Conservation (phyloP, 1,284 basidiomycete species). For the Ustanciosporium gigantosporum region DNA sequence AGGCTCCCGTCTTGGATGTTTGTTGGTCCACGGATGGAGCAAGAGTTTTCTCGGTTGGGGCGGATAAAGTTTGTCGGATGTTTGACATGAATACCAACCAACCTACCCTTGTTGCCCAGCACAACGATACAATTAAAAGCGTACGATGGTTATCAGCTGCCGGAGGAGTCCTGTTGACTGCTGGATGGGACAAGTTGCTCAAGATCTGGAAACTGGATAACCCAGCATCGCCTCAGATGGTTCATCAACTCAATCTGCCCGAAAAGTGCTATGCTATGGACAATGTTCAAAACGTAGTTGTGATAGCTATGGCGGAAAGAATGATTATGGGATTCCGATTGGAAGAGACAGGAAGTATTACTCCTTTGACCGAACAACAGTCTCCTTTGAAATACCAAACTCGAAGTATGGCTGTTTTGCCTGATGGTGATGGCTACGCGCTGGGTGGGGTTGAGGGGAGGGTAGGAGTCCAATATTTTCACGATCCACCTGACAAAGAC, state of each 20-base stretch:
- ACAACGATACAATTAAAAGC: conserved; percentile 78
- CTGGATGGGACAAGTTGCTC: conserved; percentile 88
- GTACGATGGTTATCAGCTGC: conserved; percentile 75
- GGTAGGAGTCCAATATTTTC: conserved; percentile 87
- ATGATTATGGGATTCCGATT: conserved; percentile 84
- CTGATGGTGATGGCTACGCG: conserved; percentile 64
- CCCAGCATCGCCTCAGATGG: conserved; percentile 38
- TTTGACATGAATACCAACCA: conserved; percentile 76
- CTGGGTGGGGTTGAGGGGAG: conserved; percentile 93
- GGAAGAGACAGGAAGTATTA: conserved; percentile 66
- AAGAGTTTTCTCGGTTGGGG: conserved; percentile 81
- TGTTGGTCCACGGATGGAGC: conserved; percentile 83
- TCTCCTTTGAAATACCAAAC: conserved; percentile 81
- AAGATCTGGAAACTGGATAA: conserved; percentile 64
- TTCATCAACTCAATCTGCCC: conserved; percentile 67
- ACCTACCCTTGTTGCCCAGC: conserved; percentile 72
- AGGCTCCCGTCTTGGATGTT: conserved; percentile 78
- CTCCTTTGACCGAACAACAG: conserved; percentile 41
- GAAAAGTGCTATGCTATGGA: conserved; percentile 87
- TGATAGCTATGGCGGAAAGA: conserved; percentile 86
- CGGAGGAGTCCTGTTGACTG: conserved; percentile 77
- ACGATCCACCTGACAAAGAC: conserved; percentile 48
- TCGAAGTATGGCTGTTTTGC: conserved; percentile 63
- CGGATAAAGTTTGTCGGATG: conserved; percentile 80
- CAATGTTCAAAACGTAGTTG: conserved; percentile 80